Conservation (phyloP, 2,329 filamentous ascomycete genomes). For the Pseudogymnoascus verrucosus region DNA sequence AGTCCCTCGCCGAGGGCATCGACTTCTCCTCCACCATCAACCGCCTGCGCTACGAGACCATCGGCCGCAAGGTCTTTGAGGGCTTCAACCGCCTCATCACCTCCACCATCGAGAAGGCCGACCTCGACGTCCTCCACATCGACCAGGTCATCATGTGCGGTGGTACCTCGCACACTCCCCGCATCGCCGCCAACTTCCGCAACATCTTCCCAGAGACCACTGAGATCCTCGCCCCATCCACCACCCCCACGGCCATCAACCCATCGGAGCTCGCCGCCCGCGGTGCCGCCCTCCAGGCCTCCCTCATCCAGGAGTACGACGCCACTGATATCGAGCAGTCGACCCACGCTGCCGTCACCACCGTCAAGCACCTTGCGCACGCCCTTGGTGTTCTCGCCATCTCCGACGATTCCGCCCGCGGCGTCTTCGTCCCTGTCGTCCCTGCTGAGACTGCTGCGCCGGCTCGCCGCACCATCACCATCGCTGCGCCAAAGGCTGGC, state of each 20-base stretch:
- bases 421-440: constrained; percentile 74
- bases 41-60: constrained; percentile 83
- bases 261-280: constrained; percentile 83
- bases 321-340: constrained; percentile 90
- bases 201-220: constrained; percentile 76
- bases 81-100: constrained; percentile 82
- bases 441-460: constrained; percentile 83
- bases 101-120: constrained; percentile 82
- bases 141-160: constrained; percentile 92
- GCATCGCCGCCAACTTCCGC: constrained; percentile 75
- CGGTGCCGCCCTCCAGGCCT: constrained; percentile 92
- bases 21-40: constrained; percentile 93
- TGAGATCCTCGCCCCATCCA: constrained; percentile 73
- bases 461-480: constrained; percentile 73
- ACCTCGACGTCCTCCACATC: constrained; percentile 83
- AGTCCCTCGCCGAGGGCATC: constrained; percentile 79
- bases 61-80: constrained; percentile 77
- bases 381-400: constrained; percentile 78
- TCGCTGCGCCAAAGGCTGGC: constrained; percentile 67
- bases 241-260: constrained; percentile 71
- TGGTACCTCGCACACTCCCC: constrained; percentile 86
- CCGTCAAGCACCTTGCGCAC: constrained; percentile 80
- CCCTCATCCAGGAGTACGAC: constrained; percentile 90
- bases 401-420: constrained; percentile 48
- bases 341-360: constrained; percentile 89